Percentiles rank a stretch among this genome's conserved stretches.
phyloP scores from a whole-genome alignment of 129 eudicot genomes.

The Apium graveolens region DNA sequence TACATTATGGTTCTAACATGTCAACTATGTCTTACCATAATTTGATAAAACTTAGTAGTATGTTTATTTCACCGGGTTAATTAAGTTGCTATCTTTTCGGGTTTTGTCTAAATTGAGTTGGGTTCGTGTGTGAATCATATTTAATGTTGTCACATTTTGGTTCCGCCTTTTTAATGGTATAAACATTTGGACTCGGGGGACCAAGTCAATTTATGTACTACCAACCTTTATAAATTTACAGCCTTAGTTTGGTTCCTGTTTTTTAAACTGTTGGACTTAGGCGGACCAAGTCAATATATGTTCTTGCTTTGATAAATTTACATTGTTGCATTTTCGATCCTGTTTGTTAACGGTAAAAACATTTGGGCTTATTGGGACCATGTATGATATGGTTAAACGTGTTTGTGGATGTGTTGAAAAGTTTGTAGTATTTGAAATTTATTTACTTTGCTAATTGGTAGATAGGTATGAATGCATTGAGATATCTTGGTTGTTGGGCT shows the following conservation, averaged over 20 bases:
- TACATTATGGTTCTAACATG: too few relatives aligned
- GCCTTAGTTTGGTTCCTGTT: neutral
- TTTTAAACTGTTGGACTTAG: neutral
- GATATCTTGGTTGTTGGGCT: neutral
- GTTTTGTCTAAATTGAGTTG: neutral
- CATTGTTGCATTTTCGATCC: neutral
- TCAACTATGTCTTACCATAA: too few relatives aligned
- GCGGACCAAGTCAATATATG: constrained; percentile 4
- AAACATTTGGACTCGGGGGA: neutral
- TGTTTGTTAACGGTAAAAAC: neutral
- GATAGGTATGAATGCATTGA: constrained; percentile 8
- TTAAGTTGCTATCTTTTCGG: too few relatives aligned
- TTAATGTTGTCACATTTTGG: neutral
- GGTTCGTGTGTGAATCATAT: neutral
- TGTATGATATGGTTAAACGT: neutral
- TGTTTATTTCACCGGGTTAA: too few relatives aligned
- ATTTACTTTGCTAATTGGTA: neutral
- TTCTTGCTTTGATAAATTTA: neutral
- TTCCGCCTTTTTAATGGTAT: neutral
- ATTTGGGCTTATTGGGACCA: neutral
- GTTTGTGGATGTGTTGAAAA: neutral
- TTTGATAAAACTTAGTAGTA: too few relatives aligned
- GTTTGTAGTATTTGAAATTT: neutral
- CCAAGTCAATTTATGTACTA: neutral
- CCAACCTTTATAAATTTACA: neutral